A percentile compares a stretch with the other conserved stretches of the same genome.
These are phyloP conservation scores for Salix purpurea DNA, from an alignment of 345 rosid genomes.

Conservation along the genomic window DNA sequence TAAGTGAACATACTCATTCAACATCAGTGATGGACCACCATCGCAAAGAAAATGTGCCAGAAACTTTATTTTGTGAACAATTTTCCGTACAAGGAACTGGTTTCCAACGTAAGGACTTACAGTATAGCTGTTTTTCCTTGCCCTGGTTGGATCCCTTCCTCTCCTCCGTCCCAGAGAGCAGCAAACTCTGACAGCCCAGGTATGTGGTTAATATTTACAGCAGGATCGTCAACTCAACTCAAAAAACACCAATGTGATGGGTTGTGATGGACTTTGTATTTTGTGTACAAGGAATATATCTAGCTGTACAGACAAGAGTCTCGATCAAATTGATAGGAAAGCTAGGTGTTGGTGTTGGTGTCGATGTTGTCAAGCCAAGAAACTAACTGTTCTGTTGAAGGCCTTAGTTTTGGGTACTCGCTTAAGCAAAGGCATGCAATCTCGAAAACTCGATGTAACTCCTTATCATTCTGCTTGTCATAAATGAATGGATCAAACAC, in stretches of 20 bases:
- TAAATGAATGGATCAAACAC: constrained; percentile 60
- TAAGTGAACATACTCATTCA: too few relatives aligned
- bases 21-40: neutral
- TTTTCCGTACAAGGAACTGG: constrained; percentile 7
- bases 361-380: constrained; percentile 52
- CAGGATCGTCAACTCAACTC: constrained; percentile 1
- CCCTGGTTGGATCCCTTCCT: constrained; percentile 11
- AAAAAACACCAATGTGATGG: neutral
- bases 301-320: constrained; percentile 11
- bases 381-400: constrained; percentile 65
- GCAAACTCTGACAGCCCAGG: constrained; percentile 5
- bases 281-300: constrained; percentile 1
- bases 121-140: neutral
- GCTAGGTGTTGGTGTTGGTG: constrained; percentile 12
- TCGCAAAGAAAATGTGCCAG: neutral
- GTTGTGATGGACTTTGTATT: neutral
- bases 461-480: constrained; percentile 49
- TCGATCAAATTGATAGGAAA: neutral
- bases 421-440: constrained; percentile 76
- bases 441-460: constrained; percentile 58
- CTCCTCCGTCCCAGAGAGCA: constrained; percentile 10
- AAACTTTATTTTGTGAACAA: constrained; percentile 11
- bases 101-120: constrained; percentile 10
- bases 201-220: constrained; percentile 25
- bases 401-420: constrained; percentile 69